Base-by-base conservation (phyloP, 768 basidiomycete genomes). In the Russula sp. region DNA sequence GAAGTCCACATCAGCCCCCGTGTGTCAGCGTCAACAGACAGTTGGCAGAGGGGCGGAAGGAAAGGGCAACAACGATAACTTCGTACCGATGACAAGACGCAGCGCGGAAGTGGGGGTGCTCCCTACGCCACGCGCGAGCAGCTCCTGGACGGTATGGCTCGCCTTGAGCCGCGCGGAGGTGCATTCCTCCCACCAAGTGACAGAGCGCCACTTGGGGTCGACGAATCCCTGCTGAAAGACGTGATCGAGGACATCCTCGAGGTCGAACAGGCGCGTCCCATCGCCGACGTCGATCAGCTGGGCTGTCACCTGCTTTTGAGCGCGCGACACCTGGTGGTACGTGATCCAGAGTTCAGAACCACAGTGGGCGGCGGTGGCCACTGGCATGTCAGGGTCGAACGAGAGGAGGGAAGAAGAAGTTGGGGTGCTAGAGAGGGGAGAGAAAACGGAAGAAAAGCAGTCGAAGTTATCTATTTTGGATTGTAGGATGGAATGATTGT, bases 171-270 rank as follows among this genome's bases (percentile, higher is more conserved):
- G 74, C 42, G 68, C 68, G 2, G 75, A 77, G 51, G 76, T 72
- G 54, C 73, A 73, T 47, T 73, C 75, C 70, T 79, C 79, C 78
- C 78, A 82, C 74, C 78, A 79, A 1, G 76, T 71, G 9, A 75
- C 66, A 4, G 81, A 72, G 48, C 78, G 73, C 57, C 75, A 72
- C 69, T 75, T 76, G 27, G 78, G 70, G 47, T 81, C 79, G 18
- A 82, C 73, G 62, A 77, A 81, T 40, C 80, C 80, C 61, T 79
- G 77, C 59, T 71, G 68, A 70, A 80, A 81, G 47, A 73, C 70
- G 54, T 75, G 76, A 40, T 81, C 79, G 37, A 82, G 75, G 6
- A 81, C 77, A 62, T 80, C 80, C 68, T 81, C 80, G 64, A 82
- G 69, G 70, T 79, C 80, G 50, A 67, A 48, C 22, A 81, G 72